Conservation (phyloP, 768 basidiomycete genomes). For the Lepiota venenata region DNA sequence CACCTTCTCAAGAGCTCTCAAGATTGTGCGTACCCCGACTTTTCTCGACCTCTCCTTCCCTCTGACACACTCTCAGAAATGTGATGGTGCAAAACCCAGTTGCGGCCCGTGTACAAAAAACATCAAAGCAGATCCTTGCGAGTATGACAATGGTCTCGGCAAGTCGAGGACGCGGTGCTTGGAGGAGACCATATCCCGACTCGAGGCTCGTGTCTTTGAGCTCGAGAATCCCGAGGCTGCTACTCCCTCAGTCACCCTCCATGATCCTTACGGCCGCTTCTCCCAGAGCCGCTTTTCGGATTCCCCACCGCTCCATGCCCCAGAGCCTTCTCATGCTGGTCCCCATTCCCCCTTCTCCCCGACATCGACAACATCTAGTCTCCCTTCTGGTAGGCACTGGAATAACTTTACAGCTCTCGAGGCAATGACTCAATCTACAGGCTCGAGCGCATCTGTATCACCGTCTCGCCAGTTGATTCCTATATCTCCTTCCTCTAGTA, state of each 20-base stretch:
- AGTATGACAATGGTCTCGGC: constrained; percentile 63
- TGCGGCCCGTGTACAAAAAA: constrained; percentile 62
- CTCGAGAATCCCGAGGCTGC: constrained; percentile 49
- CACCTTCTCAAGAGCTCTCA: constrained; percentile 36
- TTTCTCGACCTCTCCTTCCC: neutral
- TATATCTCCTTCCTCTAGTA: constrained; percentile 32
- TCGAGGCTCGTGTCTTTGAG: constrained; percentile 56
- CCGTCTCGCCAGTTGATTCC: constrained; percentile 31
- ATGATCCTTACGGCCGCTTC: constrained; percentile 43
- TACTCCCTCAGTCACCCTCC: constrained; percentile 44
- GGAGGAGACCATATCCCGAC: constrained; percentile 53
- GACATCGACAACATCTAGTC: constrained; percentile 41
- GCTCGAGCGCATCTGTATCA: constrained; percentile 40
- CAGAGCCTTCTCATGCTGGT: constrained; percentile 25
- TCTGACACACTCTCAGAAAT: constrained; percentile 38
- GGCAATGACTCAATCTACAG: constrained; percentile 38
- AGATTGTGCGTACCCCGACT: constrained; percentile 37
- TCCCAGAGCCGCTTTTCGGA: constrained; percentile 30
- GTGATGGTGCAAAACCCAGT: constrained; percentile 60
- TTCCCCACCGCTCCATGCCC: constrained; percentile 30
- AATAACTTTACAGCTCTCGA: constrained; percentile 32
- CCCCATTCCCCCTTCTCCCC: constrained; percentile 43
- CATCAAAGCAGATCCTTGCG: constrained; percentile 64
- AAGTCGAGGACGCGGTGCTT: constrained; percentile 58
- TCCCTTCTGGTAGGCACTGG: constrained; percentile 44